Evolutionary conservation across 148 eudicot species (phyloP).

Genomic region (Camellia granthamiana): DNA sequence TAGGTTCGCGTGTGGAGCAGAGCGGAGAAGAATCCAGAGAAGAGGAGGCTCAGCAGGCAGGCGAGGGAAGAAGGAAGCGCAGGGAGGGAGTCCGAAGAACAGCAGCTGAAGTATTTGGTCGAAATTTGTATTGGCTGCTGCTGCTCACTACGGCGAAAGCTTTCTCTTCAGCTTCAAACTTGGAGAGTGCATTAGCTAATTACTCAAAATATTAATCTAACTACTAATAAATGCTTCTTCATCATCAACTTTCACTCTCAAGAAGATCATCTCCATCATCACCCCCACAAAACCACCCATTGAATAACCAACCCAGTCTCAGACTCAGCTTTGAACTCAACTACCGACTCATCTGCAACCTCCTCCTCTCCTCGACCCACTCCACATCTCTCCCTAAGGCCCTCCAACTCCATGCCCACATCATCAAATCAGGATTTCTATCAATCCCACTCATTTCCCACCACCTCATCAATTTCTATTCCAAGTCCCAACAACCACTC

Average conservation of each 20-base stretch:
- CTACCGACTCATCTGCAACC: conserved; percentile 35
- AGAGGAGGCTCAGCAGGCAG: too few relatives aligned
- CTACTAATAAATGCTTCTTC: too few relatives aligned
- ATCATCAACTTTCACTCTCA: neutral
- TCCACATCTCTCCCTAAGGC: conserved; percentile 48
- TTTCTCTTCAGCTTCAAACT: too few relatives aligned
- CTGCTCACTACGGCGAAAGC: too few relatives aligned
- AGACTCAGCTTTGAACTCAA: conserved; percentile 7
- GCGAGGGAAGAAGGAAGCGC: too few relatives aligned
- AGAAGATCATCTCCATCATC: neutral
- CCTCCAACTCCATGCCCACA: conserved; percentile 60
- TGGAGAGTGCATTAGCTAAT: too few relatives aligned
- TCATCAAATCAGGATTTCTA: conserved; percentile 60
- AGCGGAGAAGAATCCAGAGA: too few relatives aligned
- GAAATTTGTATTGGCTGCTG: too few relatives aligned
- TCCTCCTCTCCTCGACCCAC: conserved; percentile 43
- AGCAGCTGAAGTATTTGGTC: too few relatives aligned
- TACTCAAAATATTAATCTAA: too few relatives aligned
- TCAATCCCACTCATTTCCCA: conserved; percentile 61
- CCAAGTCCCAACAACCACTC: conserved; percentile 54
- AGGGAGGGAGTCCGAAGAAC: too few relatives aligned
- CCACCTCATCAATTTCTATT: conserved; percentile 74
- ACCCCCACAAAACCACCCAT: neutral
- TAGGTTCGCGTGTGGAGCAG: too few relatives aligned
- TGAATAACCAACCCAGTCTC: neutral